phyloP scores from a whole-genome alignment of 2,329 filamentous ascomycete species.

The Xylariales sp. region DNA sequence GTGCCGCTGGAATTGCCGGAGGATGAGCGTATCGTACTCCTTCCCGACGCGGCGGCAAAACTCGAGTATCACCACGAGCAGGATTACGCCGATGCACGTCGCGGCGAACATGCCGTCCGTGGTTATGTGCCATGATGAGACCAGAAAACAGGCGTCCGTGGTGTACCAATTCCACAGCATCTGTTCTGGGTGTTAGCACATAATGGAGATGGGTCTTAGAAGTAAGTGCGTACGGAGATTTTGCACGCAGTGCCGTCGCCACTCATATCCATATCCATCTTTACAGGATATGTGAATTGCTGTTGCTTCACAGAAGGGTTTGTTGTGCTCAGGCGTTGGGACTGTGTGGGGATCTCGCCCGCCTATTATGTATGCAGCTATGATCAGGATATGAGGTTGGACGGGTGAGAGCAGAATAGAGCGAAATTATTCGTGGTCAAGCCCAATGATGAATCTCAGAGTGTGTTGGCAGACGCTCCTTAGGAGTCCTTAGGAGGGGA shows the following conservation, averaged over 20 bases:
- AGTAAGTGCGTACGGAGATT: conserved; percentile 12
- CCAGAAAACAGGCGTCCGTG: conserved; percentile 36
- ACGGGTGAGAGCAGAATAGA: conserved; percentile 5
- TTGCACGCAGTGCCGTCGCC: conserved; percentile 4
- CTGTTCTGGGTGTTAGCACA: conserved; percentile 19
- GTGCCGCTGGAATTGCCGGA: conserved; percentile 33
- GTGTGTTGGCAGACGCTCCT: no score
- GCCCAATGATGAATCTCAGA: background rate
- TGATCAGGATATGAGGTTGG: background rate
- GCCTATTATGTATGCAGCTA: no score
- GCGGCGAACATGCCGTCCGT: conserved; percentile 37
- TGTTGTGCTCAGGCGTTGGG: no score
- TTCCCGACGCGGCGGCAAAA: conserved; percentile 34
- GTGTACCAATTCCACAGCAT: conserved; percentile 43
- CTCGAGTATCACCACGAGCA: conserved; percentile 36
- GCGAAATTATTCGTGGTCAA: conserved; percentile 1
- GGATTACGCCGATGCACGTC: conserved; percentile 37
- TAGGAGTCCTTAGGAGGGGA: no score
- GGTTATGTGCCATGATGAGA: conserved; percentile 34
- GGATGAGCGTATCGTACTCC: conserved; percentile 37
- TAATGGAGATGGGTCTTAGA: background rate
- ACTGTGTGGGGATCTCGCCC: no score
- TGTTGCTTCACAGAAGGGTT: no score
- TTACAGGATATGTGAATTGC: no score
- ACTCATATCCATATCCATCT: conserved; percentile 10